Conservation (phyloP, 768 basidiomycete species). For the Hypsizygus marmoreus region DNA sequence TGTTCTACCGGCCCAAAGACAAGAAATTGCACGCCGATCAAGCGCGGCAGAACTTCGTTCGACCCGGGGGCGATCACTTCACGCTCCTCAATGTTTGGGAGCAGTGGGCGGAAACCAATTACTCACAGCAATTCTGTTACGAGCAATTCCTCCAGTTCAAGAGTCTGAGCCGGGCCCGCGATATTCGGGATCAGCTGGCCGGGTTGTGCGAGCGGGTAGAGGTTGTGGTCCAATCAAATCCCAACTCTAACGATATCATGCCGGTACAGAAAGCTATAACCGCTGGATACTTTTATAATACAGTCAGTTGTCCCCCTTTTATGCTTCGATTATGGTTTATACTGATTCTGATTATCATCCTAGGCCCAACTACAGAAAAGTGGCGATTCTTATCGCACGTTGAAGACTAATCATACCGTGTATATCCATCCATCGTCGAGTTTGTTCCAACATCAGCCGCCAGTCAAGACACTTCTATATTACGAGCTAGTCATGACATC, state of each 20-base stretch:
- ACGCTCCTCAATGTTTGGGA: conserved; percentile 98
- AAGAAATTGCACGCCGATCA: conserved; percentile 98
- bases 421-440: conserved; percentile 96
- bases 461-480: conserved; percentile 86
- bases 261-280: conserved; percentile 95
- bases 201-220: conserved; percentile 96
- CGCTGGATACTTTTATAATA: conserved; percentile 95
- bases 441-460: conserved; percentile 94
- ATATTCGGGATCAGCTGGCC: conserved; percentile 95
- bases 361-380: conserved; percentile 92
- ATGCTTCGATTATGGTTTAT: neutral
- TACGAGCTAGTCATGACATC: conserved; percentile 98
- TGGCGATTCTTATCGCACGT: conserved; percentile 94
- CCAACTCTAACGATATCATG: conserved; percentile 90
- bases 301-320: conserved; percentile 47
- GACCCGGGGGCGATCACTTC: conserved; percentile 96
- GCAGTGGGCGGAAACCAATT: conserved; percentile 98
- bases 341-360: neutral
- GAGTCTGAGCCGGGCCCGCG: conserved; percentile 89
- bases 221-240: conserved; percentile 82
- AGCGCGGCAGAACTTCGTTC: conserved; percentile 95
- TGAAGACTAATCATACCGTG: conserved; percentile 95
- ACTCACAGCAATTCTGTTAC: conserved; percentile 95
- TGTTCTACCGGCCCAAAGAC: conserved; percentile 98
- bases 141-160: conserved; percentile 96